phyloP scores from a whole-genome alignment of 352 stramenopile genomes.

The Stramenopiles sp. region DNA sequence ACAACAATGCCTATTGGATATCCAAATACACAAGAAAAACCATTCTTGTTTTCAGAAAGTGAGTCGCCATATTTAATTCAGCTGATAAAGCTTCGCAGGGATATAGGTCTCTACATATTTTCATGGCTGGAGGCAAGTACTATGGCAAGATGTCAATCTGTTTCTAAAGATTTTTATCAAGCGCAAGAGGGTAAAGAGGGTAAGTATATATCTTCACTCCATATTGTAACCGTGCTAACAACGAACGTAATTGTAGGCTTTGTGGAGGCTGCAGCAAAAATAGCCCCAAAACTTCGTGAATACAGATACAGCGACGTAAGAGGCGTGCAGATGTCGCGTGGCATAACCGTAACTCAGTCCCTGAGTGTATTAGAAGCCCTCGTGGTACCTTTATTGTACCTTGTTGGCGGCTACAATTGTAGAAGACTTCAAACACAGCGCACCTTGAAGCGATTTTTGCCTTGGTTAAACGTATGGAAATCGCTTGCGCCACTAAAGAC shows the following conservation, averaged over 20 bases:
- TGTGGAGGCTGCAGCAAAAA: not conserved
- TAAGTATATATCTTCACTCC: no score
- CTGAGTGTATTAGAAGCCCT: constrained; percentile 2
- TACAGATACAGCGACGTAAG: not conserved
- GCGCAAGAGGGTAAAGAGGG: not conserved
- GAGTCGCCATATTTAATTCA: not conserved
- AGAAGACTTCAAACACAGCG: not conserved
- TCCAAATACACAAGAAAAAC: not conserved
- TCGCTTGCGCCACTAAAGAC: not conserved
- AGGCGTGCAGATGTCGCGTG: not conserved
- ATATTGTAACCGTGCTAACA: no score
- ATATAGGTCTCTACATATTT: not conserved
- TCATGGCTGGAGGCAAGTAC: not conserved
- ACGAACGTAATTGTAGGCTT: no score
- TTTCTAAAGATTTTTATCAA: not conserved
- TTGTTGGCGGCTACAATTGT: not conserved
- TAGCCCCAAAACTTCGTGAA: not conserved
- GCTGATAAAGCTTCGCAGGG: not conserved
- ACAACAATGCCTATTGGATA: not conserved
- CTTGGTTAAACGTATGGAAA: not conserved
- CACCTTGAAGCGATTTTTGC: not conserved
- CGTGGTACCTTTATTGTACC: not conserved
- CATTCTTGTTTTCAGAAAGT: not conserved
- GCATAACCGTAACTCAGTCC: not conserved
- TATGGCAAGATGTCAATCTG: constrained; percentile 4